These are phyloP conservation scores for Apiospora malaysiana DNA, from an alignment of 2,329 filamentous ascomycete genomes.

Conservation along the genomic window DNA sequence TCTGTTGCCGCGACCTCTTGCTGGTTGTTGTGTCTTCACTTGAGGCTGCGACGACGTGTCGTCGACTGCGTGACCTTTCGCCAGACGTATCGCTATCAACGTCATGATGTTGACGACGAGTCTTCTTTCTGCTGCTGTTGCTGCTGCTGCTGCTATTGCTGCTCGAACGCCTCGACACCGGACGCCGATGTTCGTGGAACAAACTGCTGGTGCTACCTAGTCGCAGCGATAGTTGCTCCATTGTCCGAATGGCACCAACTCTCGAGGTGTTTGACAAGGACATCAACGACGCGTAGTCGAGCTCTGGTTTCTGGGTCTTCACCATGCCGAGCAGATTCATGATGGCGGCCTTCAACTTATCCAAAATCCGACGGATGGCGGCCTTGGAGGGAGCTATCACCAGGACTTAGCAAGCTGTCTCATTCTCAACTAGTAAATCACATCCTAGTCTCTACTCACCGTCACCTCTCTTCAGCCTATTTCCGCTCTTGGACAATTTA, in stretches of 20 bases:
- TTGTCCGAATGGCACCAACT: constrained; percentile 54
- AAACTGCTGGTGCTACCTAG: constrained; percentile 28
- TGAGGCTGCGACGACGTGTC: background rate
- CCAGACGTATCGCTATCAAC: background rate
- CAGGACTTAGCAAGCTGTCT: constrained; percentile 11
- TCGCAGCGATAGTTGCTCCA: constrained; percentile 52
- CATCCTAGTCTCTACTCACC: constrained; percentile 41
- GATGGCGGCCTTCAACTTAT: constrained; percentile 50
- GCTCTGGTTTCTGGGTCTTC: constrained; percentile 38
- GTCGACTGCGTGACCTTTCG: background rate
- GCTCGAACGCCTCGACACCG: background rate
- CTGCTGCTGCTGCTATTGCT: constrained; percentile 22
- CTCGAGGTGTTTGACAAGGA: constrained; percentile 54
- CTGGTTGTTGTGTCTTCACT: background rate
- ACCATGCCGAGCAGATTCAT: constrained; percentile 45
- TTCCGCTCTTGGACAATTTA: constrained; percentile 47
- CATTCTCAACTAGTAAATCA: background rate
- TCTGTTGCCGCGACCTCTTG: background rate
- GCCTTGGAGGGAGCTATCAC: constrained; percentile 45
- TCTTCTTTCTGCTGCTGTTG: constrained; percentile 24
- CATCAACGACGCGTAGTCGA: constrained; percentile 55
- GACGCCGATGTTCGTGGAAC: background rate
- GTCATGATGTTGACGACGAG: background rate
- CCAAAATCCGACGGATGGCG: constrained; percentile 48
- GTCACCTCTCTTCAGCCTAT: constrained; percentile 53